Base-by-base conservation (phyloP, 2,329 filamentous ascomycete species). In the Coleophoma crateriformis region DNA sequence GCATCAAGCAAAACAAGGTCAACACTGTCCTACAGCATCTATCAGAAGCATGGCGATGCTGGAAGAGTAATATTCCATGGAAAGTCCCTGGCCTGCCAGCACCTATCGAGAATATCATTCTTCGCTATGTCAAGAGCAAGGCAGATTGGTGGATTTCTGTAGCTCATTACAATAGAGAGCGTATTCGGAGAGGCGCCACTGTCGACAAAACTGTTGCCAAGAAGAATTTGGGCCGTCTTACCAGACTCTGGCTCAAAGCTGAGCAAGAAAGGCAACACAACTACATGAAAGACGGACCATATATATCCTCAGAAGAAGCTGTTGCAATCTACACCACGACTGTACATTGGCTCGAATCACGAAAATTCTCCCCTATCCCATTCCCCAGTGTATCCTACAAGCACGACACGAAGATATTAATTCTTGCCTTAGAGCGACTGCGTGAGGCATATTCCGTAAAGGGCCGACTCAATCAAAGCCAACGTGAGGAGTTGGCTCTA, bases 1-100 rank as follows among this genome's bases (percentile, higher is more conserved):
- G 94, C 58, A 97, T 99, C 73, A 96, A 96, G 69, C 94, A 99
- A 67, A 99, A 94, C 75, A 99, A 99, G 73, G 90, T 99, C 68
- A 96, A 99, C 69, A 96, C 91, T 1, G 92, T 99, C 41, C 75
- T 99, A 48, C 94, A 97, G 64, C 95, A 99, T 77, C 73, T 99
- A 39, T 97, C 92, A 0, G 94, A 99, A 73, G 94, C 94, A 13
- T 99, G 94, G 94, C 82, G 94, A 72, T 99, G 94, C 74, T 99
- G 94, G 94, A 99, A 99, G 84, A 96, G 91, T 71, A 99, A 99
- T 64, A 99, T 99, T 59, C 94, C 94, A 0, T 99, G 94, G 94
- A 99, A 99, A 74, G 94, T 99, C 3, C 94, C 94, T 46, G 95
- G 94, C 35, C 71, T 99, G 53, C 94, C 94, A 38, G 95, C 95